Evolutionary conservation across 1,284 basidiomycete species (phyloP).

Genomic region (Porogramme epimiltina): DNA sequence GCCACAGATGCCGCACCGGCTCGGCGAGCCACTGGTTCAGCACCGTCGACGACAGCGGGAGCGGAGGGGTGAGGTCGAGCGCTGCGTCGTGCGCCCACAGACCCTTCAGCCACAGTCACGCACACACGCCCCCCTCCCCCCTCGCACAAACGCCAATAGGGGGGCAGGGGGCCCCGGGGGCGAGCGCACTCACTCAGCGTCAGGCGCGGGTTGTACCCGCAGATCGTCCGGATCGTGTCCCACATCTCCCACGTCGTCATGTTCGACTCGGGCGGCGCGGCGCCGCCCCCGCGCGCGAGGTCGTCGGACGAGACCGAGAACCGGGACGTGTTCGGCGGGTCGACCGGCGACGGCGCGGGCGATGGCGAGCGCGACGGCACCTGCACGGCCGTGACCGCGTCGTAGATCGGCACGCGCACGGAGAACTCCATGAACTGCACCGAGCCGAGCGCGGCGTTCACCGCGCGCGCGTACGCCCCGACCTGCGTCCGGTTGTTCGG

Average conservation of each 20-base stretch:
- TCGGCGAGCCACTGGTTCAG: conserved; percentile 91
- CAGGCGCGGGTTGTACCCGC: conserved; percentile 84
- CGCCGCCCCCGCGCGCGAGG: neutral
- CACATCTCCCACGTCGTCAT: conserved; percentile 97
- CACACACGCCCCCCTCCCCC: too few species aligned
- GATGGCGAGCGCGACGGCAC: conserved; percentile 26
- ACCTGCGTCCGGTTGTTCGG: conserved; percentile 85
- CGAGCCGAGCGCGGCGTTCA: conserved; percentile 77
- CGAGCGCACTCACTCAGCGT: conserved; percentile 65
- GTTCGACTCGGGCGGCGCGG: conserved; percentile 49
- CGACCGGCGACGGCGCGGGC: conserved; percentile 27
- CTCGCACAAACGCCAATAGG: too few species aligned
- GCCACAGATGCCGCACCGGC: conserved; percentile 84
- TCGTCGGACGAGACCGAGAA: conserved; percentile 10
- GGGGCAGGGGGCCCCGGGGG: too few species aligned
- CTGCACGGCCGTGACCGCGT: conserved; percentile 58
- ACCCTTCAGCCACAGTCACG: too few species aligned
- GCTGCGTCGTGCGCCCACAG: conserved; percentile 47
- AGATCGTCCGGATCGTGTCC: conserved; percentile 90
- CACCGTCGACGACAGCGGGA: conserved; percentile 75
- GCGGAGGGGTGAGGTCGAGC: conserved; percentile 86
- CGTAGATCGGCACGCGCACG: conserved; percentile 84
- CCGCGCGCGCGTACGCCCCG: conserved; percentile 90
- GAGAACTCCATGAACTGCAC: conserved; percentile 77
- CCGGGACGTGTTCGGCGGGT: conserved; percentile 2